Conservation (phyloP, 495 filamentous ascomycete genomes). For the Hyaloscypha bicolor region DNA sequence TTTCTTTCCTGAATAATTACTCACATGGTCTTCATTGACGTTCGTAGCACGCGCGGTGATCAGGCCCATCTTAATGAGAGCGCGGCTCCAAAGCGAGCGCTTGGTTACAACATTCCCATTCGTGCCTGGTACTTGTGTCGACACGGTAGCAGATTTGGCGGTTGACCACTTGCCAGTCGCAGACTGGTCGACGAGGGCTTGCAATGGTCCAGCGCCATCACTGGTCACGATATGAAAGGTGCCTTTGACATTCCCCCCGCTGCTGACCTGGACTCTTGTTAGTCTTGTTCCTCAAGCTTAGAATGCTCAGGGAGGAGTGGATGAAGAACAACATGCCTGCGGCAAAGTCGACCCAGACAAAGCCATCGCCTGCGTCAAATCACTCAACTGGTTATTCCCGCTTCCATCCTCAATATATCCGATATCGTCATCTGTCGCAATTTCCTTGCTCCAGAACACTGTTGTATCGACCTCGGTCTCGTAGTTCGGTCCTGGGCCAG, state of each 20-base stretch:
- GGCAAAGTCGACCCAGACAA: conserved; percentile 35
- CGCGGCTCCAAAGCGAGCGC: not conserved
- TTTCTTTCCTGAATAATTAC: not conserved
- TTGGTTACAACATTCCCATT: conserved; percentile 10
- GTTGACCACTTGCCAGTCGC: conserved; percentile 10
- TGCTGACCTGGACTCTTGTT: conserved; percentile 27
- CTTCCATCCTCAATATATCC: conserved; percentile 1
- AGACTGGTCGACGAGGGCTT: conserved; percentile 10
- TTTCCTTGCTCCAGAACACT: conserved; percentile 1
- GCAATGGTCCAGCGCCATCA: conserved; percentile 37
- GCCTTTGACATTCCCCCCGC: conserved; percentile 29
- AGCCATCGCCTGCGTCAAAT: conserved; percentile 16
- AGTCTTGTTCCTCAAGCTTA: not conserved
- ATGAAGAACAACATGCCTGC: not conserved
- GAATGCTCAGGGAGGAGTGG: not conserved
- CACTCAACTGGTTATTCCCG: conserved; percentile 4
- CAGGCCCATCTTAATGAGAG: not conserved
- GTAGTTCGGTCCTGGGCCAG: conserved; percentile 14
- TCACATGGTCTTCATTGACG: conserved; percentile 17
- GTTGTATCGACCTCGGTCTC: conserved; percentile 5
- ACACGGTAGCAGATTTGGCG: conserved; percentile 1
- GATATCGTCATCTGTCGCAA: conserved; percentile 10
- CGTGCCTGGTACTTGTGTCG: conserved; percentile 17
- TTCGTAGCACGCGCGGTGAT: conserved; percentile 12
- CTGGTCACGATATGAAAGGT: conserved; percentile 37